Percentiles rank a stretch among this genome's conserved stretches.
These are phyloP conservation scores for Leptographium radiaticola DNA, from an alignment of 2,329 filamentous ascomycete species.

Conservation along the genomic window DNA sequence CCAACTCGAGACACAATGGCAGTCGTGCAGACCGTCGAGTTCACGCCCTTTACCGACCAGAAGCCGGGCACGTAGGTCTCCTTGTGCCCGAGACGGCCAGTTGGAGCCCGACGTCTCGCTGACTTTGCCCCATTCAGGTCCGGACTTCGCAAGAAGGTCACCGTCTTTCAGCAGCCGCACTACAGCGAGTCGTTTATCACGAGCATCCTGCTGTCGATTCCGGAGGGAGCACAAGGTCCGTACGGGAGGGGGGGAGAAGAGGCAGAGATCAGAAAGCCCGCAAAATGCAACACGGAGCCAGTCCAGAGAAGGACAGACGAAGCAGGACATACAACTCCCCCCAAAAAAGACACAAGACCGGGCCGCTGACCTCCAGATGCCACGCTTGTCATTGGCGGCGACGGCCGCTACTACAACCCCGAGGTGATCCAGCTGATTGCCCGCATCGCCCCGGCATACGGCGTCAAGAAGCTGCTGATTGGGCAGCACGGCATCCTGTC, in stretches of 20 bases:
- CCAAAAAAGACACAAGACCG: background rate
- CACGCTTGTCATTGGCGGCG: constrained; percentile 91
- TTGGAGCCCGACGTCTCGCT: too few species aligned
- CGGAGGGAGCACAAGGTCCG: constrained; percentile 71
- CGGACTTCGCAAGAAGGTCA: constrained; percentile 97
- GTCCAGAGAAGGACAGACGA: background rate
- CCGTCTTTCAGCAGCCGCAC: constrained; percentile 86
- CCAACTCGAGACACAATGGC: background rate
- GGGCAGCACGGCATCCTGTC: constrained; percentile 94
- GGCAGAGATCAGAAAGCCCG: background rate
- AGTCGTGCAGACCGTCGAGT: constrained; percentile 62
- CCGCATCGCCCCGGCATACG: constrained; percentile 92
- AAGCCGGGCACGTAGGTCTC: constrained; percentile 92
- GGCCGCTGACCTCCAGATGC: constrained; percentile 30
- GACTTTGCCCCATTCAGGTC: constrained; percentile 46
- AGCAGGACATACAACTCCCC: background rate
- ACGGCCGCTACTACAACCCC: constrained; percentile 94
- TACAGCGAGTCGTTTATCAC: constrained; percentile 95
- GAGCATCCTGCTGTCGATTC: constrained; percentile 90
- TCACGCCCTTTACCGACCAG: constrained; percentile 85
- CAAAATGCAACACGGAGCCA: background rate
- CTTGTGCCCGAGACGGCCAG: background rate
- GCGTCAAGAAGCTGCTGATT: constrained; percentile 96
- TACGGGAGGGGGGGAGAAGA: background rate
- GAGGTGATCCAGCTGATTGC: constrained; percentile 95